A percentile compares a stretch with the other conserved stretches of the same genome.
These are phyloP conservation scores for Harrya chromipes DNA, from an alignment of 768 basidiomycete genomes.

Conservation along the genomic window DNA sequence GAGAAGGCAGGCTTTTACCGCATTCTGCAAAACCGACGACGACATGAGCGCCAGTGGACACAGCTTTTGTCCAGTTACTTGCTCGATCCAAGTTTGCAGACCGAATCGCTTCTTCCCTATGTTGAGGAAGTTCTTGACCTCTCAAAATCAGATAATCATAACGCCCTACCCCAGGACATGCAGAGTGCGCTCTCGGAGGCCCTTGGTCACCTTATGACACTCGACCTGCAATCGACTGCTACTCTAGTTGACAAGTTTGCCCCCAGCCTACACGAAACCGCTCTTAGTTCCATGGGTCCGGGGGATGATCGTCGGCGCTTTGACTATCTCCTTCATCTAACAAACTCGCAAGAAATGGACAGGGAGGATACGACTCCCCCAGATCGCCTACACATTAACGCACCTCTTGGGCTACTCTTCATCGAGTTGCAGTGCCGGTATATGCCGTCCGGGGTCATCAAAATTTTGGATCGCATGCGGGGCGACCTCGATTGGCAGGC, in stretches of 20 bases:
- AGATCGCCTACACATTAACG: conserved; percentile 47
- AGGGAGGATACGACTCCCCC: conserved; percentile 31
- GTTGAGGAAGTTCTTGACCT: conserved; percentile 58
- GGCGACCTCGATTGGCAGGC: conserved; percentile 54
- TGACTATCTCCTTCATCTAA: conserved; percentile 72
- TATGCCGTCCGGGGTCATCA: conserved; percentile 60
- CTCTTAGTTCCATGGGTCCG: conserved; percentile 48
- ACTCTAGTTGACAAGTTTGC: conserved; percentile 64
- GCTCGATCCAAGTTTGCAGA: conserved; percentile 61
- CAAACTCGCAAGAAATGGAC: conserved; percentile 49
- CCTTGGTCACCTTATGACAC: conserved; percentile 61
- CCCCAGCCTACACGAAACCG: conserved; percentile 64
- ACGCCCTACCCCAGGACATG: conserved; percentile 55
- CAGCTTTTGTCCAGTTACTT: conserved; percentile 71
- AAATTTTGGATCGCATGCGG: conserved; percentile 51
- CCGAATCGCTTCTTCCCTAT: conserved; percentile 60
- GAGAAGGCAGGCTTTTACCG: conserved; percentile 85
- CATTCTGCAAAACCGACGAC: conserved; percentile 80
- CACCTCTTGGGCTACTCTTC: conserved; percentile 55
- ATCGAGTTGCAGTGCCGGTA: conserved; percentile 71
- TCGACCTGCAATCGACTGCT: conserved; percentile 66
- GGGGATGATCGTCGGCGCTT: conserved; percentile 55
- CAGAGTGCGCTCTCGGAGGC: conserved; percentile 50
- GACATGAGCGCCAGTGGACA: conserved; percentile 73
- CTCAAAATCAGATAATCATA: conserved; percentile 46